Percentiles rank a stretch among this genome's conserved stretches.
Evolutionary conservation across 257 asterid species (phyloP).

Genomic region (Cinchona pubescens): DNA sequence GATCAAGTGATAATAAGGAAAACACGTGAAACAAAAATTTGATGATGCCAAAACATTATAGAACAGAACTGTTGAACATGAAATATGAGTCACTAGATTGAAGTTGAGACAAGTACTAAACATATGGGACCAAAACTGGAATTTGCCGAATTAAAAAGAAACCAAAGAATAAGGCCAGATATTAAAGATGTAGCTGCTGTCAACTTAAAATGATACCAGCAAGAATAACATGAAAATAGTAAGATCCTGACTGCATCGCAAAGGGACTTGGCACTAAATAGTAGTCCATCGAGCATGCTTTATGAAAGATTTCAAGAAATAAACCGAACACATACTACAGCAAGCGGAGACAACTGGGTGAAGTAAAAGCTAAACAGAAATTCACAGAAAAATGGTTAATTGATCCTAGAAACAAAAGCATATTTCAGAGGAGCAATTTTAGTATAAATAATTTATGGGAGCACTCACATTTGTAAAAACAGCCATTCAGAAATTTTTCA

Average conservation of each 20-base stretch:
- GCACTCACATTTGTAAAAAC: not conserved
- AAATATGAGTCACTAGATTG: not conserved
- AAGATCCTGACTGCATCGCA: not conserved
- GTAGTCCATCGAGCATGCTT: not conserved
- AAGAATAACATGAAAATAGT: not conserved
- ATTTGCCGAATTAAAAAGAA: too few relatives aligned
- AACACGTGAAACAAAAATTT: too few relatives aligned
- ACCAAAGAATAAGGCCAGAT: not conserved
- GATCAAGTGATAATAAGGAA: not conserved
- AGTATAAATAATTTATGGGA: too few relatives aligned
- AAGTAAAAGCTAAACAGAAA: not conserved
- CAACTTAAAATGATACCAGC: not conserved
- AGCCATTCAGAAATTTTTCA: not conserved
- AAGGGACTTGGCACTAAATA: not conserved
- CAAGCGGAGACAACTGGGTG: not conserved
- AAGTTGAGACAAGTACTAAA: too few relatives aligned
- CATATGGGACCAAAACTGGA: not conserved
- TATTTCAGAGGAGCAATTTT: too few relatives aligned
- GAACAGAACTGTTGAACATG: not conserved
- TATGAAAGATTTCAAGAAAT: not conserved
- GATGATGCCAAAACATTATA: not conserved
- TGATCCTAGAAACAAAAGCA: too few relatives aligned
- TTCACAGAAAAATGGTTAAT: not conserved
- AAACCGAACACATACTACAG: not conserved
- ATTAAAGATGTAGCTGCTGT: not conserved